Base-by-base conservation (phyloP, 768 basidiomycete genomes). In the Leucocoprinus leucothites region DNA sequence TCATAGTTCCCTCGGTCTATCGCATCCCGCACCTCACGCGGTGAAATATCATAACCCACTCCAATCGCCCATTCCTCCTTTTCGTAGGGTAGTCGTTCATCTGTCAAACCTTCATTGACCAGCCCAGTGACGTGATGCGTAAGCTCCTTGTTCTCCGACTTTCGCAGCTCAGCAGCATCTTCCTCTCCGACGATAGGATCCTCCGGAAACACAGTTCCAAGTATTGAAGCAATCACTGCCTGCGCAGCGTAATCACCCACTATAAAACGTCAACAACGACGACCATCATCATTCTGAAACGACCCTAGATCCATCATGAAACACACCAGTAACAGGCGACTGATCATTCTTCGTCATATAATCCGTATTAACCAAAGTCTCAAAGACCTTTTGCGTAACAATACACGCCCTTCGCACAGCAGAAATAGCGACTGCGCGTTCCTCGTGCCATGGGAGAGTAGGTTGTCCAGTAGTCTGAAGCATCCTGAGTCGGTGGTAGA, bases 171-270 rank as follows among this genome's bases (percentile, higher is more conserved):
- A 1, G 82, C 75, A 0, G 96, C 87, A 67, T 97, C 93, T 70
- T 99, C 96, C 69, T 99, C 97, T 28, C 95, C 97, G 36, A 98
- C 87, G 65, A 98, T 91, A 8, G 82, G 82, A 70, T 98, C 94
- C 0, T 77, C 62, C 0, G 95, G 96, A 71, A 97, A 98, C 0
- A 86, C 84, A 11, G 74, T 73, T 14, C 70, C 67, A 34, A 99
- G 81, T 64, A 98, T 87, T 7, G 86, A 78, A 57, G 88, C 89
- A 63, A 99, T 86, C 40, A 98, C 83, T 0, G 95, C 92, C 66
- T 99, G 97, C 0, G 95, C 91, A 3, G 95, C 82, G 69, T 87
- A 94, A 71, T 98, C 97, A 35, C 89, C 97, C 19, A 97, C 94
- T 95, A 61, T 9, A n/a, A n/a, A n/a, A 51, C 13, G 35, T 1